These are phyloP conservation scores for Sonneratia caseolaris DNA, from an alignment of 345 rosid species.

Conservation along the genomic window DNA sequence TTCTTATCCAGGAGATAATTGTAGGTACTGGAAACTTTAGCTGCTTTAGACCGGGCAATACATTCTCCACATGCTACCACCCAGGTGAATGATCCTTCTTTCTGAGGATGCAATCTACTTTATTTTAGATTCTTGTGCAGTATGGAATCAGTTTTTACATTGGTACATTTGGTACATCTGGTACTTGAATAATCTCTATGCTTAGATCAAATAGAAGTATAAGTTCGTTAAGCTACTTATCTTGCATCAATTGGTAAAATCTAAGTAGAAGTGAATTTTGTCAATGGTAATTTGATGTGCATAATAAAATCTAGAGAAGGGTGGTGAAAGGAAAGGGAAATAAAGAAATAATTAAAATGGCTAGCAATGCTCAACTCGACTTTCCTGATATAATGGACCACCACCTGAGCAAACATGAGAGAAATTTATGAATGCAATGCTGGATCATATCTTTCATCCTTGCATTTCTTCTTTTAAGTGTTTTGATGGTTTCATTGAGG, in stretches of 20 bases:
- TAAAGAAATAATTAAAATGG: neutral
- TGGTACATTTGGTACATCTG: neutral
- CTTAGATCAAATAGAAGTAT: neutral
- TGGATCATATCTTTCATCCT: neutral
- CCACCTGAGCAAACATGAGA: neutral
- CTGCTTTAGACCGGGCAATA: constrained; percentile 85
- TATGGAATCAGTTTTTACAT: neutral
- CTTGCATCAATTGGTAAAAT: neutral
- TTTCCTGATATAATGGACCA: neutral
- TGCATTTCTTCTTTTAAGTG: neutral
- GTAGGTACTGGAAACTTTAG: constrained; percentile 90
- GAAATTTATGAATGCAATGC: neutral
- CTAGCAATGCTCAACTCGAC: neutral
- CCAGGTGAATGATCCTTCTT: constrained; percentile 45
- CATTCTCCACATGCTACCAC: constrained; percentile 95
- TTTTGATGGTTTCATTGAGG: neutral
- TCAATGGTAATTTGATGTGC: neutral
- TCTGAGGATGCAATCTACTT: neutral
- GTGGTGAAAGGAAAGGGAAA: neutral
- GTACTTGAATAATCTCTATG: neutral
- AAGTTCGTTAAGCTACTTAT: neutral
- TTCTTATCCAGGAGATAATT: constrained; percentile 15
- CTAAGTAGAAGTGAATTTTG: neutral
- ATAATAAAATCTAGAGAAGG: neutral
- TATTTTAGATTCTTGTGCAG: neutral